Evolutionary conservation across 1,284 basidiomycete genomes (phyloP).

Genomic region (Apiotrichum sp.): DNA sequence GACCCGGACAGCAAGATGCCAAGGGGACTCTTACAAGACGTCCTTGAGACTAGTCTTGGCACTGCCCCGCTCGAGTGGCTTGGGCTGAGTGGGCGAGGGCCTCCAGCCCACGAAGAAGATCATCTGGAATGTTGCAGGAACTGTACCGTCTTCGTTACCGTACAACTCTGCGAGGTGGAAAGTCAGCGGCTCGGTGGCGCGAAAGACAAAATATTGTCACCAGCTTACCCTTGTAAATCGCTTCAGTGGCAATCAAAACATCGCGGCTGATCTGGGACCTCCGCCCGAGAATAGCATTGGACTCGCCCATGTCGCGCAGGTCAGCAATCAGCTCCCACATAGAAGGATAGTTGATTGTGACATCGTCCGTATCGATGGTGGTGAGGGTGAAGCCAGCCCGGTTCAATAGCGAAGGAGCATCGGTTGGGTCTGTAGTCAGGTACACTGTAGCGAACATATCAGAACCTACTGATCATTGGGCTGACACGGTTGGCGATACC

Average conservation of each 20-base stretch:
- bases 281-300: slow-evolving; percentile 81
- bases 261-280: slow-evolving; percentile 65
- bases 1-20: too few relatives aligned
- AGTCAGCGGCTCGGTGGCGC: neutral
- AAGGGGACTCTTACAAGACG: slow-evolving; percentile 52
- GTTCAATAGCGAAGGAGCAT: slow-evolving; percentile 83
- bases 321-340: slow-evolving; percentile 97
- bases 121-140: slow-evolving; percentile 93
- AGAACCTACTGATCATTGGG: slow-evolving; percentile 81
- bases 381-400: slow-evolving; percentile 90
- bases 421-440: slow-evolving; percentile 62
- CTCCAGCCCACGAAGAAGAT: slow-evolving; percentile 99
- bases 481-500: slow-evolving; percentile 92
- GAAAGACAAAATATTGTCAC: too few relatives aligned
- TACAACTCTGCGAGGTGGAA: slow-evolving; percentile 61
- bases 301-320: slow-evolving; percentile 91
- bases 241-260: slow-evolving; percentile 80
- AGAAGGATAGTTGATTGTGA: slow-evolving; percentile 82
- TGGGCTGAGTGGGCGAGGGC: slow-evolving; percentile 73
- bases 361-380: slow-evolving; percentile 92
- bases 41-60: slow-evolving; percentile 77
- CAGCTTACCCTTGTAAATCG: slow-evolving; percentile 77
- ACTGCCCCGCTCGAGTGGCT: slow-evolving; percentile 77
- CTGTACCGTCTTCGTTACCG: slow-evolving; percentile 69
- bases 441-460: neutral